These are phyloP conservation scores for Aspergillus sp. DNA, from an alignment of 2,329 filamentous ascomycete species.

Conservation along the genomic window DNA sequence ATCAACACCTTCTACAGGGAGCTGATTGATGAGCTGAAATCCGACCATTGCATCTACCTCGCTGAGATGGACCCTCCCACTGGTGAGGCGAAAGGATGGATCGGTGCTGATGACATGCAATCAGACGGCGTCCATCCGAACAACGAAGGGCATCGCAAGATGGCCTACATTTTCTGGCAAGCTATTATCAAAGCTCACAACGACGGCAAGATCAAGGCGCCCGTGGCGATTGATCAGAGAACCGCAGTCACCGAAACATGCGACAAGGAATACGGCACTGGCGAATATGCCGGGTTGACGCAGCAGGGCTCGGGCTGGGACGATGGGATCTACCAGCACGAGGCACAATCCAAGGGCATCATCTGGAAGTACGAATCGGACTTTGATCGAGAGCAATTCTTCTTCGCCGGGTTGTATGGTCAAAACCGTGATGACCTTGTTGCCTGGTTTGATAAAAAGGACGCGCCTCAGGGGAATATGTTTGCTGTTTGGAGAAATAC, in stretches of 20 bases:
- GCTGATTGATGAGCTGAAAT: not conserved
- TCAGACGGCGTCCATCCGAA: not conserved
- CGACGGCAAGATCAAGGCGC: not conserved
- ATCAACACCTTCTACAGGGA: not conserved
- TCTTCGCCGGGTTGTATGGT: constrained; percentile 2
- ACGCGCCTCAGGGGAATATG: not conserved
- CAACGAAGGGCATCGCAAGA: not conserved
- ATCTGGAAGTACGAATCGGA: not conserved
- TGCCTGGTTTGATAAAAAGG: not conserved
- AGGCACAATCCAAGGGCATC: constrained; percentile 2
- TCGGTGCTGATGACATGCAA: not conserved
- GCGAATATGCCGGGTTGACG: constrained; percentile 29
- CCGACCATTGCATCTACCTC: not conserved
- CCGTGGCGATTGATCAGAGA: not conserved
- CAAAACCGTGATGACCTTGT: not conserved
- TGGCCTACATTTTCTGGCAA: not conserved
- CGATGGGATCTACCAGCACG: constrained; percentile 37
- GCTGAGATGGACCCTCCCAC: not conserved
- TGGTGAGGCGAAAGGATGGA: not conserved
- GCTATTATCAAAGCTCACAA: not conserved
- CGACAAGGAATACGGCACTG: constrained; percentile 28
- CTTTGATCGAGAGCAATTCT: not conserved
- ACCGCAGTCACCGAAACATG: constrained; percentile 5
- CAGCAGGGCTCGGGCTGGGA: constrained; percentile 35
- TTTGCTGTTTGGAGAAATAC: constrained; percentile 2